Percentiles rank a stretch among this genome's conserved stretches.
Evolutionary conservation across 805 yeast species (phyloP).

Genomic region (Zygotorulaspora chibaensis): DNA sequence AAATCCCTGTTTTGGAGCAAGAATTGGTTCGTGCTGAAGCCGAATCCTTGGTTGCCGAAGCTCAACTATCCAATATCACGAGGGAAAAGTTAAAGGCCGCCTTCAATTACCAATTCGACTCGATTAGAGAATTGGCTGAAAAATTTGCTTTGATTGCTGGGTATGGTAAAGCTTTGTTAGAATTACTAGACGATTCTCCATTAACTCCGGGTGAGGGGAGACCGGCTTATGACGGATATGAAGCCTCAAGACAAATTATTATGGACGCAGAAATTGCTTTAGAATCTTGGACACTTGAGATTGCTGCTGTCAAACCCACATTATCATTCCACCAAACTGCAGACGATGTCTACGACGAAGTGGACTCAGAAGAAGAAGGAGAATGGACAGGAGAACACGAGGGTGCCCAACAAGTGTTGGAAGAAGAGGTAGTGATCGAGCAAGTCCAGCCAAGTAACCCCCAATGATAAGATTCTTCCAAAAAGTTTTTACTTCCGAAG

Average conservation of each 20-base stretch:
- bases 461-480: background rate
- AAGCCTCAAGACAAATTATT: conserved; percentile 95
- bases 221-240: conserved; percentile 97
- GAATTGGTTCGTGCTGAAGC: conserved; percentile 99
- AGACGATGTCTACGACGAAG: conserved; percentile 56
- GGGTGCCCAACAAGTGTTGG: conserved; percentile 3
- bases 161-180: conserved; percentile 95
- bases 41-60: conserved; percentile 97
- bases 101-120: conserved; percentile 93
- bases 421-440: conserved; percentile 10
- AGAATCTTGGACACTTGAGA: conserved; percentile 94
- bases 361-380: conserved; percentile 40
- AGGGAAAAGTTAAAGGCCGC: conserved; percentile 98
- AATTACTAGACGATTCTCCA: conserved; percentile 92
- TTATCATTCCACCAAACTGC: conserved; percentile 75
- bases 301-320: conserved; percentile 91
- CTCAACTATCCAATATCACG: conserved; percentile 95
- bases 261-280: conserved; percentile 94
- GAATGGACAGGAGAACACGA: conserved; percentile 18
- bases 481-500: background rate
- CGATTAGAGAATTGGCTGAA: conserved; percentile 91
- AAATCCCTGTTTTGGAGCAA: conserved; percentile 92
- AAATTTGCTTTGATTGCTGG: conserved; percentile 97
- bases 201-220: conserved; percentile 99
- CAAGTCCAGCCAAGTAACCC: background rate